phyloP scores from a whole-genome alignment of 2,329 filamentous ascomycete genomes.

The Huntiella savannae region DNA sequence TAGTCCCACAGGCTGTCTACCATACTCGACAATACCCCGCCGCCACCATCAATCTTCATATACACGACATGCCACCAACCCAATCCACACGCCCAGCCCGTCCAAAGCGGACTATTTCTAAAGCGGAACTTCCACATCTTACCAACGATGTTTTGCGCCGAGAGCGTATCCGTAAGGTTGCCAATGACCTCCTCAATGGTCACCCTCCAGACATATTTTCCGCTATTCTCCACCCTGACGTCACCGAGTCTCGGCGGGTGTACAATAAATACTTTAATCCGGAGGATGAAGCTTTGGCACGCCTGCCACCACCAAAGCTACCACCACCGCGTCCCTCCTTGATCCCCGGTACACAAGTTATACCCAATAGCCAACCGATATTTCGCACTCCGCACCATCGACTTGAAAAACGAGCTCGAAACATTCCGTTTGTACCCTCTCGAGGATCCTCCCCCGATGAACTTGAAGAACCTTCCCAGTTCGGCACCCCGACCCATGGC shows the following conservation, averaged over 20 bases:
- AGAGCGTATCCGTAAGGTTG: neutral
- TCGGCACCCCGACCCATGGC: neutral
- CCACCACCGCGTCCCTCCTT: neutral
- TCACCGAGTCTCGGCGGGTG: neutral
- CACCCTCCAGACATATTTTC: conserved; percentile 5
- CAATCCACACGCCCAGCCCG: too few relatives aligned
- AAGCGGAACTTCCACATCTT: too few relatives aligned
- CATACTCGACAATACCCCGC: too few relatives aligned
- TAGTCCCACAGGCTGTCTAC: too few relatives aligned
- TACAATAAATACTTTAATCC: conserved; percentile 1
- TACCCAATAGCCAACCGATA: too few relatives aligned
- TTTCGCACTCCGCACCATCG: neutral
- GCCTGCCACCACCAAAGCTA: neutral
- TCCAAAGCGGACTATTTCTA: too few relatives aligned
- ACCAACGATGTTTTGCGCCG: neutral
- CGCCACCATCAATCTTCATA: too few relatives aligned
- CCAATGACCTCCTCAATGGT: conserved; percentile 5
- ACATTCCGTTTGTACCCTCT: neutral
- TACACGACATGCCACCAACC: too few relatives aligned
- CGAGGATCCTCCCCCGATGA: neutral
- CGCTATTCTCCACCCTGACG: conserved; percentile 1
- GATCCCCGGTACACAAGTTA: neutral
- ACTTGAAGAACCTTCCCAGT: neutral
- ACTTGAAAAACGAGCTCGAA: neutral
- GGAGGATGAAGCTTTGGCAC: neutral